Evolutionary conservation across 345 rosid species (phyloP), one percentile per base, ranked within the genome.

Genomic region (Rhodamnia rubescens): DNA sequence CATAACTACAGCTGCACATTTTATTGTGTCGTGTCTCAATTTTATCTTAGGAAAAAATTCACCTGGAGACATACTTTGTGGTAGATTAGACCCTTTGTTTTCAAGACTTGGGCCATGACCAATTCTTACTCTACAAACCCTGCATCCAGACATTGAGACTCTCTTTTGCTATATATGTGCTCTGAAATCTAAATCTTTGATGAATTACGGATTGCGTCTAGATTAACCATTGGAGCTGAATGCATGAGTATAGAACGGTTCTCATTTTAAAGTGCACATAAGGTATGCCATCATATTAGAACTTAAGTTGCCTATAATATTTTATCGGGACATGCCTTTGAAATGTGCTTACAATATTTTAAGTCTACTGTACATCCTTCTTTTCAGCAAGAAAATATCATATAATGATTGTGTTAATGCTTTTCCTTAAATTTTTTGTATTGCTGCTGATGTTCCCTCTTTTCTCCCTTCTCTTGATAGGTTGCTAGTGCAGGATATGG

Each of bases 401-500:
- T 50, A 40, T 55, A 51, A 53, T 22, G 83, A 47, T 27, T 36
- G 11, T 74, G 51, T 36, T 47, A 52, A 42, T 16, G 83, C 26
- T 4, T 85, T 26, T 53, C 21, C 83, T 50, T 61, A 26, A 12
- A 42, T 80, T 53, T 42, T 44, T n/a, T 53, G 61, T 57, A 27
- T 42, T 7, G 75, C 40, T 24, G 32, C 54, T 29, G 82, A 36
- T 29, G 32, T 42, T 86, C 83, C 82, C 49, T 85, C 84, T 84
- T 84, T 88, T 44, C 20, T 88, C 80, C 81, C 61, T 86, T 87
- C 50, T 58, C 82, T 85, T 59, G 69, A 81, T 87, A 95, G 99
- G 93, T 97, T 86, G 98, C 92, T 85, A 90, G 94, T 87, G 95
- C 93, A 32, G 98, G 98, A 87, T 97, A 90, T 91, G 97, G 98